Evolutionary conservation across 2,329 filamentous ascomycete species (phyloP).

Genomic region (Talaromyces sp.): DNA sequence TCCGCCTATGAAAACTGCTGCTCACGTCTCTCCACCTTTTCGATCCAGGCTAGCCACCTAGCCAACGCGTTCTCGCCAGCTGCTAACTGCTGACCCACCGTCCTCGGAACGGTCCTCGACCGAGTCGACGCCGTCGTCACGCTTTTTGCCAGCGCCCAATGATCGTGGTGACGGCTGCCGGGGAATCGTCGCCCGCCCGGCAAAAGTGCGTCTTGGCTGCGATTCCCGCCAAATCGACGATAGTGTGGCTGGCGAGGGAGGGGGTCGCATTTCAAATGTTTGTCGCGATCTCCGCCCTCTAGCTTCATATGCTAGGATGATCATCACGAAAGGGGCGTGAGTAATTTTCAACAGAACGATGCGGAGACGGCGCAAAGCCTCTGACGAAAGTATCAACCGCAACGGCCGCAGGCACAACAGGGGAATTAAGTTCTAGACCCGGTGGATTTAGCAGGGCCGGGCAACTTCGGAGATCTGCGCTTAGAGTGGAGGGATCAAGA

Average conservation of each 20-base stretch:
- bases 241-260: conserved; percentile 15
- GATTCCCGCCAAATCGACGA: conserved; percentile 16
- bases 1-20: neutral
- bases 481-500: neutral
- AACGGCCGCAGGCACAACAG: conserved; percentile 54
- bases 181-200: conserved; percentile 19
- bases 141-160: conserved; percentile 18
- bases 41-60: neutral
- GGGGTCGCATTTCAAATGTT: conserved; percentile 16
- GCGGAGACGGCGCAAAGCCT: conserved; percentile 50
- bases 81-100: conserved; percentile 22
- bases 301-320: conserved; percentile 54
- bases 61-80: conserved; percentile 11
- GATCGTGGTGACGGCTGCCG: conserved; percentile 21
- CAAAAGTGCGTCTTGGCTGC: conserved; percentile 14
- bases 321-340: conserved; percentile 53
- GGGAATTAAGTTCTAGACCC: conserved; percentile 53
- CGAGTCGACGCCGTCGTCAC: conserved; percentile 15
- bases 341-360: conserved; percentile 57
- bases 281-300: conserved; percentile 26
- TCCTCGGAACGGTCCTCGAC: conserved; percentile 20
- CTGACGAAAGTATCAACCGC: conserved; percentile 53
- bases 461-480: neutral
- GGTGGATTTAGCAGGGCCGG: neutral
- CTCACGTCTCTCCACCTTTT: neutral